Evolutionary conservation across 768 basidiomycete species (phyloP).

Genomic region (Hydnomerulius pinastri): DNA sequence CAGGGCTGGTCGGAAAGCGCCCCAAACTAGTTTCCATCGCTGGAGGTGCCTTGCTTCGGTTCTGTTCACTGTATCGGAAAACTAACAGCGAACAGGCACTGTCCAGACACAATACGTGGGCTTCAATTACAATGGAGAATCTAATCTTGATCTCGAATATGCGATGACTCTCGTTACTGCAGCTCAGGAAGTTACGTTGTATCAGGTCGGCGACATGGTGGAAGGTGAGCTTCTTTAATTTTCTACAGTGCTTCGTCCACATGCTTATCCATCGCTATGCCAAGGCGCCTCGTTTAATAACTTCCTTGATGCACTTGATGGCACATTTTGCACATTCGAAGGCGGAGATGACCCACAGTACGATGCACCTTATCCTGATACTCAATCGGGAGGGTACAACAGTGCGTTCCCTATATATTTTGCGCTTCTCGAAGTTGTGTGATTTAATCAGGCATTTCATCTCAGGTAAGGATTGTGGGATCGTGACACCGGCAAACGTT

Average conservation of each 20-base stretch:
- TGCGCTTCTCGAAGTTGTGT: not conserved
- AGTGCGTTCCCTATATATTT: constrained; percentile 15
- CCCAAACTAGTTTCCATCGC: constrained; percentile 34
- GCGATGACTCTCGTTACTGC: constrained; percentile 47
- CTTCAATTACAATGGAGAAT: constrained; percentile 52
- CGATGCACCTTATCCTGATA: constrained; percentile 38
- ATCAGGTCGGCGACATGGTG: constrained; percentile 46
- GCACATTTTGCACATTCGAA: constrained; percentile 41
- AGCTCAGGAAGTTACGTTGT: constrained; percentile 41
- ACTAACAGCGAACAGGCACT: constrained; percentile 34
- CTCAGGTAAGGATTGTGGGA: constrained; percentile 34
- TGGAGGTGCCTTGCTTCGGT: not conserved
- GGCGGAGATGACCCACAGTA: constrained; percentile 41
- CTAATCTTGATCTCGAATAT: constrained; percentile 57
- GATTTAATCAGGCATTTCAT: not conserved
- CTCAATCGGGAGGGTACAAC: constrained; percentile 7
- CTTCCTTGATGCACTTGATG: constrained; percentile 45
- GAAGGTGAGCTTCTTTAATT: constrained; percentile 32
- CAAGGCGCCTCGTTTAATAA: constrained; percentile 49
- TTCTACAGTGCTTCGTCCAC: not conserved
- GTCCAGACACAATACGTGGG: constrained; percentile 43
- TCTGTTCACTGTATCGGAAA: not conserved
- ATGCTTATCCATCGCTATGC: not conserved
- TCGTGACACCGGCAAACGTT: constrained; percentile 41
- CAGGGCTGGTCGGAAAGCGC: constrained; percentile 38